phyloP scores from a whole-genome alignment of 768 basidiomycete species.

The Fistulinella prunicolor region DNA sequence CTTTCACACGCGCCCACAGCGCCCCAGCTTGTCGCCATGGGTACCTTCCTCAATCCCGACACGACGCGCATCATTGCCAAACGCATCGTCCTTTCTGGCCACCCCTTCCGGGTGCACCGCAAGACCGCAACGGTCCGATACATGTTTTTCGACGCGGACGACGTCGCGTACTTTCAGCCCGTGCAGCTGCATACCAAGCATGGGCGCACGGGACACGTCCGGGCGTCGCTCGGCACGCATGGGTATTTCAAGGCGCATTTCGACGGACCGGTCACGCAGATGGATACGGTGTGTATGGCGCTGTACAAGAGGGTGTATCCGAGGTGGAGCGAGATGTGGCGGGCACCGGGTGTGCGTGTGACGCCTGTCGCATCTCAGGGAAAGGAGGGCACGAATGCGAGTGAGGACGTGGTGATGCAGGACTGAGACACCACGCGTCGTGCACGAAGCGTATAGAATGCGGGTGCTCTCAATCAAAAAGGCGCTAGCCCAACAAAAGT shows the following conservation, averaged over 20 bases:
- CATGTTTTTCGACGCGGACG: constrained; percentile 97
- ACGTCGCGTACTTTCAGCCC: constrained; percentile 90
- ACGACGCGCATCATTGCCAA: constrained; percentile 91
- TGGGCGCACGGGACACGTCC: constrained; percentile 85
- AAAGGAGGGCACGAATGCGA: not conserved
- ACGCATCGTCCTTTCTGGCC: constrained; percentile 91
- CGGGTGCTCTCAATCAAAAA: too few relatives aligned
- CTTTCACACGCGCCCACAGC: constrained; percentile 36
- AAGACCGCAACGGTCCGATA: constrained; percentile 96
- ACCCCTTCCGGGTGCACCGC: constrained; percentile 96
- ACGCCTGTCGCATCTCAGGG: not conserved
- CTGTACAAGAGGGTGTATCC: constrained; percentile 95
- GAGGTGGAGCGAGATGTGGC: constrained; percentile 70
- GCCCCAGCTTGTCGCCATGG: constrained; percentile 85
- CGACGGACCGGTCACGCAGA: constrained; percentile 89
- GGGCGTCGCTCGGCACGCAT: constrained; percentile 92
- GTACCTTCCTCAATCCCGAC: constrained; percentile 83
- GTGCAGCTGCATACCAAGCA: constrained; percentile 91
- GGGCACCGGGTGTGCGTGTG: constrained; percentile 3
- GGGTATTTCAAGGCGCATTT: constrained; percentile 97
- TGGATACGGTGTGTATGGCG: constrained; percentile 96
- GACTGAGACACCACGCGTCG: too few relatives aligned
- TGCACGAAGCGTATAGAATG: too few relatives aligned
- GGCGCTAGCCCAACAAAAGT: too few relatives aligned
- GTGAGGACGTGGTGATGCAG: constrained; percentile 28